These are phyloP conservation scores for Fusarium annulatum DNA, from an alignment of 2,329 filamentous ascomycete genomes.

Conservation along the genomic window DNA sequence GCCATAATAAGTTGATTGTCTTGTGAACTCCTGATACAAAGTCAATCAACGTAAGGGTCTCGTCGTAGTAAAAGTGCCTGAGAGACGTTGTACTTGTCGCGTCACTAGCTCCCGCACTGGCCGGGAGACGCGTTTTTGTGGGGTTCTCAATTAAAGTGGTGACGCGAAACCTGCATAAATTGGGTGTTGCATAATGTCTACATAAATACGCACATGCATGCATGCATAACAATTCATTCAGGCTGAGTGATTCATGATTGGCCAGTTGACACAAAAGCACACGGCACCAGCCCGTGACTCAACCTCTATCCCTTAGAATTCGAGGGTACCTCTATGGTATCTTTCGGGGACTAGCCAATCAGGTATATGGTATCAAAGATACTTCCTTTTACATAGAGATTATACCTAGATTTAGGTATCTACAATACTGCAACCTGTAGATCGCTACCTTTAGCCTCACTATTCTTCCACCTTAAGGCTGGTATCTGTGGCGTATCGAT, in stretches of 20 bases:
- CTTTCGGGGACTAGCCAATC: no score
- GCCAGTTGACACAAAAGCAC: not conserved
- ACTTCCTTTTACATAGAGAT: no score
- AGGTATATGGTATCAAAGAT: no score
- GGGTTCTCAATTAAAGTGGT: slow-evolving; percentile 41
- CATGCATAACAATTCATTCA: not conserved
- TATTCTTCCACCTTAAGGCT: no score
- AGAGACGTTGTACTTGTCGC: slow-evolving; percentile 37
- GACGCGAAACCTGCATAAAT: slow-evolving; percentile 37
- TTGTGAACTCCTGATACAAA: slow-evolving; percentile 12
- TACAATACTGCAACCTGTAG: no score
- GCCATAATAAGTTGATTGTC: slow-evolving; percentile 63
- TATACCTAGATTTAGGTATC: no score
- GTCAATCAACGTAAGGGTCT: slow-evolving; percentile 8
- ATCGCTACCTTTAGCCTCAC: no score
- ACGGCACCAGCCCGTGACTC: not conserved
- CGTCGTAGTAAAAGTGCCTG: slow-evolving; percentile 8
- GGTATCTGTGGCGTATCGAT: no score
- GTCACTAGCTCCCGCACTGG: slow-evolving; percentile 35
- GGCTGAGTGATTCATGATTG: not conserved
- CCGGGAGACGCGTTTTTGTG: slow-evolving; percentile 46
- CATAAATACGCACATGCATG: not conserved
- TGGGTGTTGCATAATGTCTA: fast-evolving
- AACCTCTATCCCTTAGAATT: not conserved
- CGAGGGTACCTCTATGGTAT: no score